These are phyloP conservation scores for Candida neerlandica DNA, from an alignment of 1,139 yeast species.

Conservation along the genomic window DNA sequence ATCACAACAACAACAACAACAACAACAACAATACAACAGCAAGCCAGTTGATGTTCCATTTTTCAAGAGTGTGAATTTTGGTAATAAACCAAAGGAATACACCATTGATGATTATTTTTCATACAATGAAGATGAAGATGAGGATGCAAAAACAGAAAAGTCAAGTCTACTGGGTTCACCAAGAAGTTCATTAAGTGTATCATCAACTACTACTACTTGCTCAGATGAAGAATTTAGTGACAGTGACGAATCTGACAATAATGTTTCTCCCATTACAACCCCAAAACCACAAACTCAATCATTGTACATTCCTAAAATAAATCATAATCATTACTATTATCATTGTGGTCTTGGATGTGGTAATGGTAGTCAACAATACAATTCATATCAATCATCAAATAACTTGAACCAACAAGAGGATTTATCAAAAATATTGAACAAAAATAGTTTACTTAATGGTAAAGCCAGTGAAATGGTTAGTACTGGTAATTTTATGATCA, in stretches of 20 bases:
- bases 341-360: conserved; percentile 21
- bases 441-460: conserved; percentile 50
- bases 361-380: conserved; percentile 36
- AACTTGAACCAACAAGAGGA: conserved; percentile 26
- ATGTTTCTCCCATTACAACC: conserved; percentile 12
- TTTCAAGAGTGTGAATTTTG: conserved; percentile 42
- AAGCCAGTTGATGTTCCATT: conserved; percentile 29
- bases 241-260: conserved; percentile 12
- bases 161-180: conserved; percentile 1
- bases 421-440: conserved; percentile 41
- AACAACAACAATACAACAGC: background rate
- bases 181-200: conserved; percentile 1
- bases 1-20: conserved; percentile 4
- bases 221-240: conserved; percentile 7
- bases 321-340: conserved; percentile 40
- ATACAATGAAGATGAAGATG: conserved; percentile 30
- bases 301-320: conserved; percentile 28
- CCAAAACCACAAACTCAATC: conserved; percentile 23
- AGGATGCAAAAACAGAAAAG: conserved; percentile 9
- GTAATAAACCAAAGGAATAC: conserved; percentile 31
- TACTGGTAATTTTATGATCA: conserved; percentile 49
- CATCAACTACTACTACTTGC: background rate
- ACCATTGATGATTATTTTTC: conserved; percentile 44
- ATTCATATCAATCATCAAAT: conserved; percentile 1
- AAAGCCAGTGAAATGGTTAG: conserved; percentile 60